Percentiles rank a stretch among this genome's conserved stretches.
Conservation (phyloP, 1,139 yeast genomes). For the Zhuliangozyma parablackwelliae region DNA sequence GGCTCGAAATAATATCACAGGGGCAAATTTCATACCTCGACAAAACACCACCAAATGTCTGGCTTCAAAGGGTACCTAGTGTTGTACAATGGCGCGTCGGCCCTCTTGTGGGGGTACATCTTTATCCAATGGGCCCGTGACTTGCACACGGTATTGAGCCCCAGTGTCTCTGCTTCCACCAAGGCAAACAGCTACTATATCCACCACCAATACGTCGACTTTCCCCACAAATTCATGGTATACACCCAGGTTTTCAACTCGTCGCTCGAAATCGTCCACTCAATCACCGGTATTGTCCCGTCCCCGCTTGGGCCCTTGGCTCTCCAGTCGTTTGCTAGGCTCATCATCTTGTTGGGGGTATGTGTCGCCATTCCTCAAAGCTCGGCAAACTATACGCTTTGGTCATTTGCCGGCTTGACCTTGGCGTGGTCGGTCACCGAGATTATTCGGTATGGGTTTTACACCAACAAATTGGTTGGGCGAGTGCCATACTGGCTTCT, state of each 20-base stretch:
- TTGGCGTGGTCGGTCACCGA: conserved; percentile 36
- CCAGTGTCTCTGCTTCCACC: neutral
- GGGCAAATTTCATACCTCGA: too few relatives aligned
- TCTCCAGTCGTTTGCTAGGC: conserved; percentile 32
- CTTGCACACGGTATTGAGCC: conserved; percentile 5
- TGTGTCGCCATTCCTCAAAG: conserved; percentile 26
- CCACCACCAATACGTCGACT: conserved; percentile 10
- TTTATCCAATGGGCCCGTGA: conserved; percentile 15
- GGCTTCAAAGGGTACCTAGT: conserved; percentile 14
- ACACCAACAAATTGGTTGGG: conserved; percentile 15
- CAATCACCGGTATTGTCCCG: conserved; percentile 24
- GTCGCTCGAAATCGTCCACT: conserved; percentile 22
- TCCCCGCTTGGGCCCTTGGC: conserved; percentile 26
- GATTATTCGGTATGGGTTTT: conserved; percentile 29
- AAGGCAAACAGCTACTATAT: conserved; percentile 7
- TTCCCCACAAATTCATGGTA: conserved; percentile 30
- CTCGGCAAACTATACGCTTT: conserved; percentile 26
- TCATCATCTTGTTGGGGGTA: conserved; percentile 29
- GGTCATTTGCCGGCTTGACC: conserved; percentile 21
- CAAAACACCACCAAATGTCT: too few relatives aligned
- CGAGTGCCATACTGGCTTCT: conserved; percentile 17
- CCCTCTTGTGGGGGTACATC: conserved; percentile 63
- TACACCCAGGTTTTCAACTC: conserved; percentile 28
- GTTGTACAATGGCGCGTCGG: conserved; percentile 62
- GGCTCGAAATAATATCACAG: too few relatives aligned